Conservation (phyloP, 1,284 basidiomycete species). For the Tilletia caries region DNA sequence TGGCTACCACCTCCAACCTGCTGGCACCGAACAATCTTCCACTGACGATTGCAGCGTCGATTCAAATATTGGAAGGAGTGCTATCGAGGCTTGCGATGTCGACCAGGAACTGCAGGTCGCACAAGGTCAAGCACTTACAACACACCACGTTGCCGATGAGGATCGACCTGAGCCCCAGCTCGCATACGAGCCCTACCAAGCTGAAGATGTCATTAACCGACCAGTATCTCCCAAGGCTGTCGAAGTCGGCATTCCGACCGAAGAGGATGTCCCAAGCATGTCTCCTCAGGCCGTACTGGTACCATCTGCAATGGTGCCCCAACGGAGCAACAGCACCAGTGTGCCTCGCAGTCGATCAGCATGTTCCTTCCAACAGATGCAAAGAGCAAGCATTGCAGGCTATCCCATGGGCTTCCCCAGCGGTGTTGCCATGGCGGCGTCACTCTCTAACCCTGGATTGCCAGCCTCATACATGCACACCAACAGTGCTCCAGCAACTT, state of each 20-base stretch:
- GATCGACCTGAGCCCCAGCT: too few species aligned
- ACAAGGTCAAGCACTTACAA: too few species aligned
- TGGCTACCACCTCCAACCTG: background rate
- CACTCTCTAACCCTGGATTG: background rate
- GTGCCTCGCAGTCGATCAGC: conserved; percentile 23
- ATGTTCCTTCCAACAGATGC: conserved; percentile 1
- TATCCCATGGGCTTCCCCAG: conserved; percentile 18
- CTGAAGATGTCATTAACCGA: background rate
- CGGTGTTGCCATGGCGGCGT: conserved; percentile 14
- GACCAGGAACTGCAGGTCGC: too few species aligned
- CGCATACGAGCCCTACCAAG: too few species aligned
- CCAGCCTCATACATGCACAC: background rate
- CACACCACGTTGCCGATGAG: too few species aligned
- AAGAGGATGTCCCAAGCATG: background rate
- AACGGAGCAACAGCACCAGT: conserved; percentile 4
- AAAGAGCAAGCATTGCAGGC: conserved; percentile 34
- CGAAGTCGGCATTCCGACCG: conserved; percentile 1
- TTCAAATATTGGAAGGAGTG: too few species aligned
- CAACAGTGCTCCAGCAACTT: conserved; percentile 24
- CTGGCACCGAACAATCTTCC: conserved; percentile 16
- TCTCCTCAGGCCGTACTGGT: background rate
- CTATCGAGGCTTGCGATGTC: too few species aligned
- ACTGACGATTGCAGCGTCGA: background rate
- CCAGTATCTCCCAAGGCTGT: conserved; percentile 16
- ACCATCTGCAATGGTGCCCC: conserved; percentile 12